Base-by-base conservation (phyloP, 352 stramenopile genomes). In the Phytophthora constricta region DNA sequence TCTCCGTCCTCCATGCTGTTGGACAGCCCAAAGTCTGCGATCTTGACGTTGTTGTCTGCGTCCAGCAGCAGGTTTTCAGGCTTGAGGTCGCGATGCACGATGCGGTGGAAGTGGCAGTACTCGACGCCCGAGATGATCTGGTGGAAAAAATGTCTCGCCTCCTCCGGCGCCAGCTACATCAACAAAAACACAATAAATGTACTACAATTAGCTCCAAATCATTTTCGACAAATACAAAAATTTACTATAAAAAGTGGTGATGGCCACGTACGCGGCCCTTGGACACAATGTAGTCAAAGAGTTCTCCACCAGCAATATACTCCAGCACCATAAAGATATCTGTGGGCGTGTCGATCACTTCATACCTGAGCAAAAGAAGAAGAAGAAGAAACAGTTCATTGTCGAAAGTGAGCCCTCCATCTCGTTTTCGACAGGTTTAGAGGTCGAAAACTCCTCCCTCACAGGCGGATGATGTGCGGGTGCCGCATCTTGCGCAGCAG, bases 271-370 rank as follows among this genome's bases (percentile, higher is more conserved):
- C 86, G 49, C 87, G 77, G 62, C 91, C 91, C 74, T 97, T 98
- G 14, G 91, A 98, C n/a, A 99, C 97, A 78, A 99, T 99, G 78
- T 99, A 99, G 80, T 99, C 98, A 95, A 98, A 98, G 7, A 98
- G 79, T 68, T 98, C 95, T 23, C 95, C 95, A 19, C 95, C 95
- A 14, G 91, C 87, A 34, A 98, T 93, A 59, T 97, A 98, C 70
- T 98, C 95, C 25, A 98, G 81, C 50, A 98, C 84, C 78, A 98
- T 93, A 70, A 97, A 98, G 48, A 98, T 99, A 76, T 99, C 97
- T 14, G 97, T 99, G 4, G 98, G 98, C 16, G 98, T 99, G 76
- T 99, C 97, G 52, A 99, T 98, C 25, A 99, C 96, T 86, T 99
- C 97, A 74, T 98, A 97, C 25, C 89, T 97, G 65, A 5, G 1